Evolutionary conservation across 139 green algal species (phyloP), one percentile per base, ranked within the genome.

Genomic region (Chlamydomonas sp.): DNA sequence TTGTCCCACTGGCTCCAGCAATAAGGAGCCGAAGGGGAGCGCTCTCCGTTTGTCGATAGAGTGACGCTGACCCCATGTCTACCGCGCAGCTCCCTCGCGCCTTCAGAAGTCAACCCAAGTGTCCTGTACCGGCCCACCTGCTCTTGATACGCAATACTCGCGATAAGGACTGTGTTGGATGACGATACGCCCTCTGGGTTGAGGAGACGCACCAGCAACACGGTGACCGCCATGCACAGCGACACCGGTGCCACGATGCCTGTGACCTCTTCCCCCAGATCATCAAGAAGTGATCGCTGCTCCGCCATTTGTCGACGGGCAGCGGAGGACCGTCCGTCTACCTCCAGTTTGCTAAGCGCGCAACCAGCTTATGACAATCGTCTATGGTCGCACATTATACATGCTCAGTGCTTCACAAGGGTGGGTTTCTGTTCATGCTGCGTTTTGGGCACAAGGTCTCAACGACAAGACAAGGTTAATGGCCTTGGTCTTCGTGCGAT

Each of bases 181-280:
- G 92, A 88, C 14, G 61, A 84, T 0, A 69, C 83, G 58, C 97
- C 97, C 49, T 95, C 89, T 0, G 97, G 96, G 78, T 97, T 98
- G 9, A 99, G 92, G 1, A 95, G 59, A 10, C 91, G 87, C 3
- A 99, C 97, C 2, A 99, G 92, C 5, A 91, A 62, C 0, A 99
- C 96, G 2, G 95, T 98, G 0, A 98, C 61, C 1, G 94, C 93
- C 97, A 99, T 99, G 93, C 97, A 99, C 1, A 99, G 91, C 0
- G 94, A 96, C 2, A 99, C 98, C 4, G 98, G 98, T 10, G 92
- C 83, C 0, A 97, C 83, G 58, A 98, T 97, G 63, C 94, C 94
- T 0, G 84, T 88, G 57, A 88, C 84, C 64, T 88, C 84, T 49
- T 88, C 84, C 3, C 84, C 84, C 63, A 88, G 69, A 15, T 88